Evolutionary conservation across 2,329 filamentous ascomycete species (phyloP), one percentile per base, ranked within the genome.

Genomic region (Hymenotorrendiella dingleyae): DNA sequence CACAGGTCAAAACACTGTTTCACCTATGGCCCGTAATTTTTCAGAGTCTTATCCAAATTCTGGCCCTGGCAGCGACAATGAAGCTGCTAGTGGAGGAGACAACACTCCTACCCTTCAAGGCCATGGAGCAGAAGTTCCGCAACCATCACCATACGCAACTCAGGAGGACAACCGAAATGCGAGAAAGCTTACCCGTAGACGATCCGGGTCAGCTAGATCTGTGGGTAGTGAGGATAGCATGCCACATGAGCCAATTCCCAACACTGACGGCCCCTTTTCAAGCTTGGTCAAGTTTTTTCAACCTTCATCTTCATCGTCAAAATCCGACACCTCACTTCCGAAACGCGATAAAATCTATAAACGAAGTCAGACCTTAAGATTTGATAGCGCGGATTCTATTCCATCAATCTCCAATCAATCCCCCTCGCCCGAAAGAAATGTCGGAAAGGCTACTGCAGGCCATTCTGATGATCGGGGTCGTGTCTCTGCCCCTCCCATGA

Each of bases 401-500:
- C 27, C 44, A 12, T 37, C 36, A 5, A 26, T 50, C 37, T 24
- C 42, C 26, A 36, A 39, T 2, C 33, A 42, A 17, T 23, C 38
- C 6, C 14, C 46, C 4, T 35, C 46, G 17, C 19, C 36, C 2
- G 32, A 66, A 58, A 45, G 65, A 58, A 27, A 72, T 7, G 42
- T 23, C 20, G 19, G 66, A 10, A 59, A 55, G 39, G 56, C 50
- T 12, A 59, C 58, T 8, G 52, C 50, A 4, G 55, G 55, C 23
- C 53, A 58, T 27, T 33, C 46, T 4, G 54, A 55, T 4, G 76
- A 75, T 0, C 66, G 68, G 12, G 69, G 69, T 8, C 67, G 62
- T 9, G 63, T 84, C 42, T 71, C 77, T 40, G 83, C 87, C 6
- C 93, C 93, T 4, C 93, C 93, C 0, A 84, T 80, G 55, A 97